Conservation (phyloP, 768 basidiomycete species). For the Tylopilus plumbeoviolaceoides region DNA sequence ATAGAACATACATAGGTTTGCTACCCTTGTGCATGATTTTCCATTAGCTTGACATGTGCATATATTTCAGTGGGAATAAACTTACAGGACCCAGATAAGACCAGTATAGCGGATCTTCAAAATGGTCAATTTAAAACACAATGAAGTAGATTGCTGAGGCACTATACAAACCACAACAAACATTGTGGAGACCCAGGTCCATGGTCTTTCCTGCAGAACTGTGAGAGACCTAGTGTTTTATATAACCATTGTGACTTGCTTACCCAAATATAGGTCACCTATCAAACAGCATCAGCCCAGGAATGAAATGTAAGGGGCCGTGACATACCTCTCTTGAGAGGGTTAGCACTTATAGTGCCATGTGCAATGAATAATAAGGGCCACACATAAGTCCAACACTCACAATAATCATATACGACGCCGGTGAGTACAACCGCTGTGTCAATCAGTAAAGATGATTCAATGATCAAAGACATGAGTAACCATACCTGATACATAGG, state of each 20-base stretch:
- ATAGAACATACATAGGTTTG: not conserved
- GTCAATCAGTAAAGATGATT: not conserved
- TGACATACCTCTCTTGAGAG: not conserved
- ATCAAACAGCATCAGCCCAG: not conserved
- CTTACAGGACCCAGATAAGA: slow-evolving; percentile 2
- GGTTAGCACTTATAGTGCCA: not conserved
- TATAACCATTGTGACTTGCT: not conserved
- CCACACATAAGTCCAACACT: not conserved
- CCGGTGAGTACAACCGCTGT: not conserved
- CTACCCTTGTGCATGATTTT: not conserved
- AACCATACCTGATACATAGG: not conserved
- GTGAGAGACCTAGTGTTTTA: not conserved
- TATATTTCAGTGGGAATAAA: not conserved
- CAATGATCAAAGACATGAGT: not conserved
- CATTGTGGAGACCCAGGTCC: slow-evolving; percentile 2
- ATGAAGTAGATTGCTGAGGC: not conserved
- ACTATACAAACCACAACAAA: not conserved
- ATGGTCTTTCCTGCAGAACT: not conserved
- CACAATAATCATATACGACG: not conserved
- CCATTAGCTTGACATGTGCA: not conserved
- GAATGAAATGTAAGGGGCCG: not conserved
- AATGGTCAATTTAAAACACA: not conserved
- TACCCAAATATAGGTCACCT: slow-evolving; percentile 12
- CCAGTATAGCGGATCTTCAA: slow-evolving; percentile 3
- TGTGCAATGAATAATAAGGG: not conserved